Evolutionary conservation across 495 filamentous ascomycete species (phyloP), one percentile per base, ranked within the genome.

Genomic region (Rhizodiscina lignyota): DNA sequence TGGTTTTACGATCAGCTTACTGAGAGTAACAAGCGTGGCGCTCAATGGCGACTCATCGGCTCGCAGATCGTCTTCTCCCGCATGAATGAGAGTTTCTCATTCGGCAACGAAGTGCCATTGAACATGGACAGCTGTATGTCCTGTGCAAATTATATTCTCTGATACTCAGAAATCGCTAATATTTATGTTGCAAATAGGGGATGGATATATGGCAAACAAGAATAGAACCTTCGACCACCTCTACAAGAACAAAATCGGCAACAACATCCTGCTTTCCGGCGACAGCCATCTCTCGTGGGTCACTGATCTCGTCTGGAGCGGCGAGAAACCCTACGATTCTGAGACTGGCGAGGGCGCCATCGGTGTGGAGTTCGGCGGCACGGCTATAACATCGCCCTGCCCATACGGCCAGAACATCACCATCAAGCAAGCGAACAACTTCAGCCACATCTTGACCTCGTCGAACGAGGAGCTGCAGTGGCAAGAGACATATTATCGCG

Each of bases 401-500:
- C n/a, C n/a, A n/a, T 8, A 11, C 64, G 70, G 70, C 18, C 60
- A 61, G 29, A 65, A 62, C 38, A 59, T 62, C 18, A 55, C 60
- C 4, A 49, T 71, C 30, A 43, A 43, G 4, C 45, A 35, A 11
- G 63, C 66, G 4, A 58, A 63, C 35, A 48, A 48, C 26, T 38
- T 49, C 38, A 56, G 59, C 5, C 20, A 54, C 18, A 55, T 52
- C 24, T 59, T 70, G 19, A 56, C 70, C 18, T 48, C 38, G 8
- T 54, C 58, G 12, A 79, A 77, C 44, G 43, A 50, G 17, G 68
- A 72, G 45, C 58, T 80, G 37, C 70, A 76, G 50, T 80, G 75
- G 74, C 66, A 71, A 41, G 75, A 79, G 41, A 51, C 68, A 24
- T 79, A 70, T 45, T 80, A 80, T 45, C 59, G 74, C 19, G 75